Conservation (phyloP, 805 yeast species). For the Candida caryicola region DNA sequence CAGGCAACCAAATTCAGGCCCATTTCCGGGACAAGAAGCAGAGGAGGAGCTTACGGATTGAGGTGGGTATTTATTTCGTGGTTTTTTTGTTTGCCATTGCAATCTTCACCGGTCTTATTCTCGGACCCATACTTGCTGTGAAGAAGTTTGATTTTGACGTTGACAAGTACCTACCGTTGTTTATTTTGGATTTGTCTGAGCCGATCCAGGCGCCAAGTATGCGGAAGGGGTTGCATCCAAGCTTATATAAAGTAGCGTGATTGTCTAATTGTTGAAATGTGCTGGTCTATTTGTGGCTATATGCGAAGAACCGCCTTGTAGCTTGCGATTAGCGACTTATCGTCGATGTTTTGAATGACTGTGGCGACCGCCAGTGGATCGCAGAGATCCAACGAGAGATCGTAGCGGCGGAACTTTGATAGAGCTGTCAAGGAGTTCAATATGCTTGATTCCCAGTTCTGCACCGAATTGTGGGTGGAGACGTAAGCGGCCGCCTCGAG, state of each 20-base stretch:
- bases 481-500: conserved; percentile 39
- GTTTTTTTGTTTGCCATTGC: conserved; percentile 31
- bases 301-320: conserved; percentile 1
- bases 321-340: conserved; percentile 3
- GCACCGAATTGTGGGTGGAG: conserved; percentile 8
- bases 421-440: conserved; percentile 22
- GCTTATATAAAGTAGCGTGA: too few species aligned
- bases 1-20: conserved; percentile 49
- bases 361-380: conserved; percentile 8
- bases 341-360: conserved; percentile 2
- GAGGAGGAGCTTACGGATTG: conserved; percentile 35
- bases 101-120: conserved; percentile 30
- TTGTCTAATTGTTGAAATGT: too few species aligned
- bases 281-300: not conserved
- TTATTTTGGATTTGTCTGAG: not conserved
- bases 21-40: conserved; percentile 42
- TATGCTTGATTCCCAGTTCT: conserved; percentile 17
- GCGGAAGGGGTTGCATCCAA: not conserved
- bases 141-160: not conserved
- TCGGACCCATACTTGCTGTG: conserved; percentile 12
- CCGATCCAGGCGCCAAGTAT: not conserved
- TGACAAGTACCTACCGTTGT: not conserved
- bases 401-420: conserved; percentile 34
- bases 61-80: conserved; percentile 30
- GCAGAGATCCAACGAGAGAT: conserved; percentile 34